Evolutionary conservation across 2,329 filamentous ascomycete genomes (phyloP), one percentile per base, ranked within the genome.

Genomic region (Epichloe elymi): DNA sequence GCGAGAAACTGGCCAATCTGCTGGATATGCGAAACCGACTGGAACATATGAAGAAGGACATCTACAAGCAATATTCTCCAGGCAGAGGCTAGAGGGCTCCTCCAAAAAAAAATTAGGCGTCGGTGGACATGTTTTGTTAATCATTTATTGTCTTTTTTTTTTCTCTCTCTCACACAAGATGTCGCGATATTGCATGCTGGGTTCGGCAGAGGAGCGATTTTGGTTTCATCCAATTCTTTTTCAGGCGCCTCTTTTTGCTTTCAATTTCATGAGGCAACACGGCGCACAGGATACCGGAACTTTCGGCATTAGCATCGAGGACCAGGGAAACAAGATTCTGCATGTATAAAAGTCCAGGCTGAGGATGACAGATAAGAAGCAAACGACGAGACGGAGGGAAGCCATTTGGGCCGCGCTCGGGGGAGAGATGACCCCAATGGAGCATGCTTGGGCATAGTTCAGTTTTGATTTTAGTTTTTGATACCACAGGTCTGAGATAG

Each of bases 1-100:
- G 72, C 52, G 68, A 74, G 15, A 74, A 77, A 59, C 63, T 83
- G 48, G 66, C 67, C 5, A 63, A 74, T 46, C 61, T 83, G 44
- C 58, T 74, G 33, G 70, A 75, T 14, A 77, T 83, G 78, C 74
- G 76, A 51, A 65, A 71, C 30, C 68, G 73, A 36, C 65, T 84
- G 46, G 68, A 73, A 55, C 56, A 57, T n/a, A 74, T 83, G 73
- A 83, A 83, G 70, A 67, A 62, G 56, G 72, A 79, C 52, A 83
- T 84, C 43, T 75, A 79, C 58, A 65, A 64, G 55, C 70, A 73
- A 62, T 69, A 62, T 60, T 66, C 60, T 50, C 66, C 56, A 4
- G 57, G 58, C 35, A 60, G 60, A 53, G 56, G 54, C 36, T 63
- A 54, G 57, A 19, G 37, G 33, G 53, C 19, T 11, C 23, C 7